phyloP scores from a whole-genome alignment of 139 green algal species.

The Chlorella sp. region DNA sequence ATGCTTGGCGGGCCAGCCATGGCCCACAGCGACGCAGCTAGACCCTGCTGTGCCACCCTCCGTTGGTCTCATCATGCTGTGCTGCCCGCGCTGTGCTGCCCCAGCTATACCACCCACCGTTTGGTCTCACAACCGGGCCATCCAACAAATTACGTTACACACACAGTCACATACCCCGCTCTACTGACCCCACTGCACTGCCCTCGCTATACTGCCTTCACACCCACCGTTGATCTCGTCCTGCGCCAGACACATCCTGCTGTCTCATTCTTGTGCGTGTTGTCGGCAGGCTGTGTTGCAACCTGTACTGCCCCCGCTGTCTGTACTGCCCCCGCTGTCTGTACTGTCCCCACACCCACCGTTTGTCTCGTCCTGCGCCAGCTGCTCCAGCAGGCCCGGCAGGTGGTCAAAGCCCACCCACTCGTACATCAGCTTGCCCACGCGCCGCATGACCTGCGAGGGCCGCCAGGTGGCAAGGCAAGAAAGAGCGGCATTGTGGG shows the following conservation, averaged over 20 bases:
- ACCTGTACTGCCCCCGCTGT: too few relatives aligned
- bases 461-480: not conserved
- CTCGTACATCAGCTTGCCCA: slow-evolving; percentile 64
- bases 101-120: slow-evolving; percentile 29
- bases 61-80: too few relatives aligned
- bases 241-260: too few relatives aligned
- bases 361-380: slow-evolving; percentile 41
- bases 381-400: slow-evolving; percentile 51
- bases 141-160: too few relatives aligned
- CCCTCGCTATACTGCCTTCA: too few relatives aligned
- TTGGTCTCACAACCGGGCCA: too few relatives aligned
- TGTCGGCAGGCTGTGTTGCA: too few relatives aligned
- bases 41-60: not conserved
- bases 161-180: too few relatives aligned
- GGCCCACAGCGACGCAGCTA: not conserved
- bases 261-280: too few relatives aligned
- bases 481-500: not conserved
- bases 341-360: slow-evolving; percentile 4
- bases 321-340: not conserved
- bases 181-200: too few relatives aligned
- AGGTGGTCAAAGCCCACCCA: slow-evolving; percentile 59
- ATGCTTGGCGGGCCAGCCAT: not conserved
- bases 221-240: slow-evolving; percentile 43
- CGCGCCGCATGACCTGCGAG: slow-evolving; percentile 47
- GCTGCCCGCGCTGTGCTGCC: not conserved